Conservation (phyloP, 192 early-diverging fungal genomes). For the Backusella sp. region DNA sequence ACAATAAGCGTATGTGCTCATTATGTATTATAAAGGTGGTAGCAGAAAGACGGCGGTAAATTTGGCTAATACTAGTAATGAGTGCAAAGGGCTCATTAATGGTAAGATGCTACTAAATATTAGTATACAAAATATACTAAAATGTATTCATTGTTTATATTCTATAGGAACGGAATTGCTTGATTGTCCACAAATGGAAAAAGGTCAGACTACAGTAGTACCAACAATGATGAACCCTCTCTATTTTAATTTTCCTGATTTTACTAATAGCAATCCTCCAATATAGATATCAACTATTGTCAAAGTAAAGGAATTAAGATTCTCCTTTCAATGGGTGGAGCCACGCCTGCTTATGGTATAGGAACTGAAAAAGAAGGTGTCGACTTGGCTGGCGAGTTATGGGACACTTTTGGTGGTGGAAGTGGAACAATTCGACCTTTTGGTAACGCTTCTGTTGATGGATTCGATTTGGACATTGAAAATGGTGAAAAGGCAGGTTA, state of each 20-base stretch:
- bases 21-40: background rate
- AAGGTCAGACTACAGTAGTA: background rate
- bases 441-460: conserved; percentile 55
- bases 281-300: conserved; percentile 62
- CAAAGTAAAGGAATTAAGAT: conserved; percentile 72
- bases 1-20: background rate
- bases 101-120: background rate
- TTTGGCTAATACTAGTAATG: conserved; percentile 20
- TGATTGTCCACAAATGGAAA: conserved; percentile 65
- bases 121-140: conserved; percentile 36
- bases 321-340: conserved; percentile 67
- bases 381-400: conserved; percentile 66
- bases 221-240: background rate
- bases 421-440: conserved; percentile 59
- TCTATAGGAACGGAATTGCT: conserved; percentile 57
- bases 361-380: conserved; percentile 48
- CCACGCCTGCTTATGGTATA: conserved; percentile 62
- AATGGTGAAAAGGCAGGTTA: conserved; percentile 57
- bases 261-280: background rate
- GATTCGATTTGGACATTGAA: conserved; percentile 62
- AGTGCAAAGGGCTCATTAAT: conserved; percentile 16
- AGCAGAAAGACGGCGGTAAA: conserved; percentile 13
- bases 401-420: conserved; percentile 76
- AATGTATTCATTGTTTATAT: conserved; percentile 32
- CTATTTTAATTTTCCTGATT: background rate